Percentiles rank a stretch among this genome's conserved stretches.
These are phyloP conservation scores for Fusarium transvaalense DNA, from an alignment of 2,329 filamentous ascomycete species.

Conservation along the genomic window DNA sequence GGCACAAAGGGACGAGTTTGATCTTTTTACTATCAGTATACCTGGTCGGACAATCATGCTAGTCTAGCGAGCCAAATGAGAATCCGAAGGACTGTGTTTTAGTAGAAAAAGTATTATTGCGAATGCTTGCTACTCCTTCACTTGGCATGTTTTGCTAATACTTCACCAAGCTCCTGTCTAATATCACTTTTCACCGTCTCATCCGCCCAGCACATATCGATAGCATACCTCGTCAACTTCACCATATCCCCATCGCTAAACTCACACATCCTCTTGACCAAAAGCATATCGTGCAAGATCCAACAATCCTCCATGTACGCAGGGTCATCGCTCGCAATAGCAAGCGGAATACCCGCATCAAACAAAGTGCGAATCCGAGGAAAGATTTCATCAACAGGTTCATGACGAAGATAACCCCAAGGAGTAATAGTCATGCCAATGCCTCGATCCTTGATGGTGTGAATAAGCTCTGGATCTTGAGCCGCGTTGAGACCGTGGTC, in stretches of 20 bases:
- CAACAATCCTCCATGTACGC: conserved; percentile 76
- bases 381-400: conserved; percentile 62
- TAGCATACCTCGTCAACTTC: conserved; percentile 55
- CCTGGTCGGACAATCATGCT: conserved; percentile 14
- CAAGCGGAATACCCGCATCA: conserved; percentile 72
- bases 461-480: conserved; percentile 69
- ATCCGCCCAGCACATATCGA: conserved; percentile 62
- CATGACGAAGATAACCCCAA: conserved; percentile 41
- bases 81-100: too few species aligned
- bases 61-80: not conserved
- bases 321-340: conserved; percentile 78
- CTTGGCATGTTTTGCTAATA: not conserved
- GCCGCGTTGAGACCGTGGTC: conserved; percentile 78
- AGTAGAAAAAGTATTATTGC: too few species aligned
- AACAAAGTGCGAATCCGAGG: conserved; percentile 63
- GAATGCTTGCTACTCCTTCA: not conserved
- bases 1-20: not conserved
- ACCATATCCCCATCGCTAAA: conserved; percentile 55
- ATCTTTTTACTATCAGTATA: not conserved
- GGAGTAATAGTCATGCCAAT: conserved; percentile 78
- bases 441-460: conserved; percentile 65
- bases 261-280: conserved; percentile 50
- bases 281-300: conserved; percentile 52
- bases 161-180: not conserved
- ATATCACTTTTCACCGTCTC: not conserved